Conservation (phyloP, 2,329 filamentous ascomycete species). For the Aspergillus pseudoterreus region DNA sequence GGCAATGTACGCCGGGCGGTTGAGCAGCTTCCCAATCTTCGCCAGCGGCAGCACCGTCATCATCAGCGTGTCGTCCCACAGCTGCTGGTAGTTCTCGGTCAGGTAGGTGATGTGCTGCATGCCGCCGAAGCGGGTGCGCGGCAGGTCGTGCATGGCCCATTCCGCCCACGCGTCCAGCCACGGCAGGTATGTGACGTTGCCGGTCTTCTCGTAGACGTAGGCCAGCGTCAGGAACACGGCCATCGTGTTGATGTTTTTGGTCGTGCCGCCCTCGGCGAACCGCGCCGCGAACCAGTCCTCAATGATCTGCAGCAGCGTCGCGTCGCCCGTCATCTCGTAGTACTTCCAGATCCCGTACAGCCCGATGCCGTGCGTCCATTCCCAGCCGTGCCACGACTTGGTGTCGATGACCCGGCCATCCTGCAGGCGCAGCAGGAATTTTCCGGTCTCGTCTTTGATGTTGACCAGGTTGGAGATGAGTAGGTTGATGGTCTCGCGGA, state of each 20-base stretch:
- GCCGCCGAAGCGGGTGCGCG: slow-evolving; percentile 65
- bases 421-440: slow-evolving; percentile 66
- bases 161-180: slow-evolving; percentile 81
- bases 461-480: slow-evolving; percentile 73
- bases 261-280: slow-evolving; percentile 67
- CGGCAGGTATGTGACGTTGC: slow-evolving; percentile 65
- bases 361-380: slow-evolving; percentile 77
- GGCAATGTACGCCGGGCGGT: slow-evolving; percentile 67
- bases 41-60: slow-evolving; percentile 80
- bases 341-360: slow-evolving; percentile 81
- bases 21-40: slow-evolving; percentile 70
- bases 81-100: slow-evolving; percentile 66
- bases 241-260: slow-evolving; percentile 86
- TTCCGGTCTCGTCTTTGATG: slow-evolving; percentile 70
- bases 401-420: slow-evolving; percentile 78
- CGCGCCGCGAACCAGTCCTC: slow-evolving; percentile 69
- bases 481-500: slow-evolving; percentile 57
- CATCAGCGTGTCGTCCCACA: slow-evolving; percentile 86
- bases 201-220: slow-evolving; percentile 71
- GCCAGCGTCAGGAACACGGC: slow-evolving; percentile 72
- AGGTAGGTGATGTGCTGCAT: slow-evolving; percentile 76
- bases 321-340: slow-evolving; percentile 66
- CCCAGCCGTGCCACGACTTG: slow-evolving; percentile 73
- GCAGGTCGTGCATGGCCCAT: slow-evolving; percentile 75
- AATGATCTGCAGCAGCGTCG: slow-evolving; percentile 61